These are phyloP conservation scores for Candida hungchunana DNA, from an alignment of 805 yeast genomes.

Conservation along the genomic window DNA sequence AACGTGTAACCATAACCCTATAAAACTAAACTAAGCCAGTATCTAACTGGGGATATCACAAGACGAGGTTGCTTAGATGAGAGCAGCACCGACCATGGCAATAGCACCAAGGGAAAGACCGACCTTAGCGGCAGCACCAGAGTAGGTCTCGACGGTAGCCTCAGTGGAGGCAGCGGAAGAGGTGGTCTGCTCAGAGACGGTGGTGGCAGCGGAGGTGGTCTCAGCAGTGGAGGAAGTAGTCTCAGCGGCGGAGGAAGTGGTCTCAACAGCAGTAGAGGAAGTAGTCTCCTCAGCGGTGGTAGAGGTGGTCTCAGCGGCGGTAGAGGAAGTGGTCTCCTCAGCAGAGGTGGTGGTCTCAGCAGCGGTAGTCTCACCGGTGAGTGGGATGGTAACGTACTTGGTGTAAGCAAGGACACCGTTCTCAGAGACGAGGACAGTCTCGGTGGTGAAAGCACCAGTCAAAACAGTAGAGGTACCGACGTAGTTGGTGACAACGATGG, in stretches of 20 bases:
- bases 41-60: too few relatives aligned
- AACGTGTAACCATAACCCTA: too few relatives aligned
- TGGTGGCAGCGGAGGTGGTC: neutral
- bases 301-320: slow-evolving; percentile 18
- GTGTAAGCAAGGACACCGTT: slow-evolving; percentile 3
- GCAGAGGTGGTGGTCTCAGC: slow-evolving; percentile 21
- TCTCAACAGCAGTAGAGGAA: slow-evolving; percentile 16
- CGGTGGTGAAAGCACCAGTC: slow-evolving; percentile 2
- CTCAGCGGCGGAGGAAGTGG: slow-evolving; percentile 22
- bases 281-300: slow-evolving; percentile 20
- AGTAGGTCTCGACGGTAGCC: slow-evolving; percentile 7
- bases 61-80: slow-evolving; percentile 1
- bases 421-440: slow-evolving; percentile 3
- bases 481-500: slow-evolving; percentile 4
- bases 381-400: slow-evolving; percentile 2
- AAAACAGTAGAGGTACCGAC: slow-evolving; percentile 2
- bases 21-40: too few relatives aligned
- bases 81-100: slow-evolving; percentile 5
- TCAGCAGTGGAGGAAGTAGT: slow-evolving; percentile 4
- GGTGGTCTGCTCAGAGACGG: neutral
- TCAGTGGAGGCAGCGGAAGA: slow-evolving; percentile 2
- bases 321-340: slow-evolving; percentile 19
- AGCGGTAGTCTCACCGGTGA: slow-evolving; percentile 9
- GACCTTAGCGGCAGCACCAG: slow-evolving; percentile 7
- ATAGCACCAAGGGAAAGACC: slow-evolving; percentile 7